A percentile compares a stretch with the other conserved stretches of the same genome.
These are phyloP conservation scores for Linum lewisii DNA, from an alignment of 345 rosid species.

Conservation along the genomic window DNA sequence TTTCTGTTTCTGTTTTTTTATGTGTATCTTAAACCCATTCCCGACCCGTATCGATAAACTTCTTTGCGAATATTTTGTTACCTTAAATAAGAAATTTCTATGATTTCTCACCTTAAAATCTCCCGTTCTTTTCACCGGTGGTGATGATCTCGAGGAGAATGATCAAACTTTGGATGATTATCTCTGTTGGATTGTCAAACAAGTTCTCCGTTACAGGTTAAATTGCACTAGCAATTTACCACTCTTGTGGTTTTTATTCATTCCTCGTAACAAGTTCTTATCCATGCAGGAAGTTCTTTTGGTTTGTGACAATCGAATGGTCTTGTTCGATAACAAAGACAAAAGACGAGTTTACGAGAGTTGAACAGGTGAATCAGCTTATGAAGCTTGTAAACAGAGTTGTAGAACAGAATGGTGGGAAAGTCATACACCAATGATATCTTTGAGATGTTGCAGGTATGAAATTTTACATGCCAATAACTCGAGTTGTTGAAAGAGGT, in stretches of 20 bases:
- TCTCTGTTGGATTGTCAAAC: slow-evolving; percentile 33
- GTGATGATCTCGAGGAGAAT: slow-evolving; percentile 79
- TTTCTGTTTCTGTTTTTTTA: no score
- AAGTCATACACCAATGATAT: background rate
- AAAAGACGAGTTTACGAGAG: background rate
- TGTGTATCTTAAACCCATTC: no score
- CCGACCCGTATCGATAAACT: no score
- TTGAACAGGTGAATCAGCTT: background rate
- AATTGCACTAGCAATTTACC: background rate
- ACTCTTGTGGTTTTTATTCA: background rate
- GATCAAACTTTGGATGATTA: slow-evolving; percentile 74
- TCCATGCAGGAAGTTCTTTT: background rate
- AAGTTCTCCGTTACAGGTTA: slow-evolving; percentile 61
- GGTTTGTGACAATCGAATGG: background rate
- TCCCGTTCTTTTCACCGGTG: slow-evolving; percentile 83
- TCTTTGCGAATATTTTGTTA: no score
- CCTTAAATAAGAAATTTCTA: no score
- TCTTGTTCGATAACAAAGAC: background rate
- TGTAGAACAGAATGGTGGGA: background rate
- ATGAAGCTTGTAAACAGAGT: background rate
- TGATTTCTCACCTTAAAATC: no score
- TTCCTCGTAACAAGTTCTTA: background rate
- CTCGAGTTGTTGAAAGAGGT: no score
- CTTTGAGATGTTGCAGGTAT: background rate
- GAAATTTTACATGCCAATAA: no score